These are phyloP conservation scores for Schizochytrium sp. DNA, from an alignment of 108 stramenopile genomes.

Conservation along the genomic window DNA sequence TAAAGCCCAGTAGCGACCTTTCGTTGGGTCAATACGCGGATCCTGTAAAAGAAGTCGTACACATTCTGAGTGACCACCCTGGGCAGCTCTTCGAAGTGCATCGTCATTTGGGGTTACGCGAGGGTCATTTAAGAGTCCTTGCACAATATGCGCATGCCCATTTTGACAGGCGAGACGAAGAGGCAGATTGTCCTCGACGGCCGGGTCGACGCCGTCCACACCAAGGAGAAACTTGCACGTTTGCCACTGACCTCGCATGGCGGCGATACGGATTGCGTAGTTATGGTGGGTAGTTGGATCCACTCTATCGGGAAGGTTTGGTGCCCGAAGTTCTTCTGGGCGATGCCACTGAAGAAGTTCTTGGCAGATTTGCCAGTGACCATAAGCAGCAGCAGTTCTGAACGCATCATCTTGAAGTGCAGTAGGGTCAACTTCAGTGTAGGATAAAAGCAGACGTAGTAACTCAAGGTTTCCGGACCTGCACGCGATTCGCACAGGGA, in stretches of 20 bases:
- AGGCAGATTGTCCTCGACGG: not conserved
- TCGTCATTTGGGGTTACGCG: not conserved
- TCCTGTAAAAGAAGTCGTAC: not conserved
- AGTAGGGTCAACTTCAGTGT: not conserved
- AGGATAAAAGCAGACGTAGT: not conserved
- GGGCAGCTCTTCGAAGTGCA: not conserved
- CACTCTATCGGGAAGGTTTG: not conserved
- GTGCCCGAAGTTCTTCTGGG: not conserved
- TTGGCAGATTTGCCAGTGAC: not conserved
- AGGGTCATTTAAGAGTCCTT: slow-evolving; percentile 28
- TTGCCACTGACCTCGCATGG: not conserved
- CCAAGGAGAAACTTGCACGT: slow-evolving; percentile 11
- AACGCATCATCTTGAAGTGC: not conserved
- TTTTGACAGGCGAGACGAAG: not conserved
- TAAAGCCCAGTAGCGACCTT: not conserved
- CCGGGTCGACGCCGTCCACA: not conserved
- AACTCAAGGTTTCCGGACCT: not conserved
- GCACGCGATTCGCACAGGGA: not conserved
- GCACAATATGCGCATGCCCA: not conserved
- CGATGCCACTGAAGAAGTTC: not conserved
- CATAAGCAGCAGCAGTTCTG: not conserved
- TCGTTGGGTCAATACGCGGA: not conserved
- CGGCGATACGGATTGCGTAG: slow-evolving; percentile 2
- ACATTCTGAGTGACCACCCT: not conserved
- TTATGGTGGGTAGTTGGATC: not conserved